Percentiles rank a stretch among this genome's conserved stretches.
phyloP scores from a whole-genome alignment of 768 basidiomycete genomes.

The Hygrocybe coccinea region DNA sequence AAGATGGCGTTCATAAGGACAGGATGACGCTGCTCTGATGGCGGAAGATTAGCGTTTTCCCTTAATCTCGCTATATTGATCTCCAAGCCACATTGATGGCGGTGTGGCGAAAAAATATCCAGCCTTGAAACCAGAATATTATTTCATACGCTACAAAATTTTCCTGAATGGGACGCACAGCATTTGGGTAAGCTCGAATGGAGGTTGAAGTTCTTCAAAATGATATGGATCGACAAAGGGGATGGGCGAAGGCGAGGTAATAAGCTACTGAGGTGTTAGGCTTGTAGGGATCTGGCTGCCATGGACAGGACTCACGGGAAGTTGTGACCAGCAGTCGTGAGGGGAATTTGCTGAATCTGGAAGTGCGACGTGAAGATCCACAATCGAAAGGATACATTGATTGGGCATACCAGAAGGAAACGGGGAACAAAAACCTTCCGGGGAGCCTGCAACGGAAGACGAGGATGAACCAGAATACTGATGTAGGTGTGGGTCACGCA shows the following conservation, averaged over 20 bases:
- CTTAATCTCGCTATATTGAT: constrained; percentile 63
- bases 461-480: constrained; percentile 52
- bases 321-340: constrained; percentile 46
- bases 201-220: constrained; percentile 50
- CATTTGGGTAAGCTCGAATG: constrained; percentile 59
- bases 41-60: constrained; percentile 51
- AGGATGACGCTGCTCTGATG: constrained; percentile 64
- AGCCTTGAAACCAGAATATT: constrained; percentile 41
- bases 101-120: constrained; percentile 71
- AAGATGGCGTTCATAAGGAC: constrained; percentile 76
- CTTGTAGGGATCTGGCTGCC: neutral
- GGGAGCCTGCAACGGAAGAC: constrained; percentile 48
- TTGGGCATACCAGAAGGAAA: constrained; percentile 47
- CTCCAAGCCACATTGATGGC: constrained; percentile 68
- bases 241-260: constrained; percentile 49
- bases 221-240: constrained; percentile 44
- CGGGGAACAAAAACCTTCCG: constrained; percentile 53
- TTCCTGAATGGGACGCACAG: constrained; percentile 42
- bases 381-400: neutral
- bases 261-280: constrained; percentile 25
- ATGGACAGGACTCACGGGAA: constrained; percentile 23
- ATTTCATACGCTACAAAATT: neutral
- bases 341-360: constrained; percentile 47
- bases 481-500: constrained; percentile 63
- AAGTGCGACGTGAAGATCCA: neutral